Base-by-base conservation (phyloP, 2,329 filamentous ascomycete genomes). In the Hypoxylon sp. region DNA sequence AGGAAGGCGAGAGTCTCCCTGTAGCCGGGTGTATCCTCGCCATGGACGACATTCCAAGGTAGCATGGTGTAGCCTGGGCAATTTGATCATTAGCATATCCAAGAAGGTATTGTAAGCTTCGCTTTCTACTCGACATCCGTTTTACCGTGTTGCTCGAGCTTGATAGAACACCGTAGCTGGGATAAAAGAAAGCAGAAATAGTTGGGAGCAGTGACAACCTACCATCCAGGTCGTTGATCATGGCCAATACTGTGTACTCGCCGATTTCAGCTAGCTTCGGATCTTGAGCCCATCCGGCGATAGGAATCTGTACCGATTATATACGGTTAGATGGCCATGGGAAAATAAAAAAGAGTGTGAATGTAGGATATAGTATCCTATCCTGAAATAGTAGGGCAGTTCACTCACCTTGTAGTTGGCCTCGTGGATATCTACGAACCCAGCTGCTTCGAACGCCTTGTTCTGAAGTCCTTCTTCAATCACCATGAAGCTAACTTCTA, bases 21-120 rank as follows among this genome's bases (percentile, higher is more conserved):
- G 23, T 50, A 54, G 7, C 46, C 50, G 17, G 37, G 40, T 17
- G 38, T 42, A 26, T 48, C 9, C 27, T 55, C 50, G 38, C 50
- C 46, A 7, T 51, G n/a, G 15, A 59, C 40, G n/a, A 38, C 40
- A 24, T 60, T 50, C 50, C 56, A 60, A 11, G 40, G 40, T 11
- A 55, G 20, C n/a, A 60, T 15, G 2, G 47, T 55, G 21, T 60
- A 60, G 45, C 55, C 55, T 59, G 20, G 13, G 41, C 18, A n/a
- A 10, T 13, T 9, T 6, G 10, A 10, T 18, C 24, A 27, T 43
- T 43, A 31, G 27, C 3, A 43, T n/a, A 35, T n/a, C 31, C 4
- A 33, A n/a, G 29, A 26, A 26, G 24, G 24, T 26, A 26, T 9
- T n/a, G n/a, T n/a, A n/a, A n/a, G n/a, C n/a, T n/a, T n/a, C n/a